Evolutionary conservation across 495 filamentous ascomycete species (phyloP), one percentile per base, ranked within the genome.

Genomic region (Penicillium crystallinum): DNA sequence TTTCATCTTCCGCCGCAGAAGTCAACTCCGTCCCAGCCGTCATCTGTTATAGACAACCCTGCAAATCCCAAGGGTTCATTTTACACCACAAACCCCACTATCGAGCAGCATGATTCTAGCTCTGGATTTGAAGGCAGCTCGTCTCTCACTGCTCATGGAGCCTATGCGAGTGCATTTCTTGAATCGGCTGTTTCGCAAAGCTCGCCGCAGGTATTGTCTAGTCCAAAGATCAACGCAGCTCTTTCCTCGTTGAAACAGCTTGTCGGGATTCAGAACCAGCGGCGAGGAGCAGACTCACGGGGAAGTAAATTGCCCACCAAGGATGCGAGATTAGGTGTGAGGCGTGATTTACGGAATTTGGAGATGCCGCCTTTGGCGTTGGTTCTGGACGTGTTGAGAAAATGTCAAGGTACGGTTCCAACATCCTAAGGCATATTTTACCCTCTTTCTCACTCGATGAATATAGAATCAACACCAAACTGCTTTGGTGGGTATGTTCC

Each of bases 161-260:
- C 71, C 2, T 84, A 84, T 62, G 84, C 84, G 4, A 81, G 77
- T 48, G 71, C 81, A 54, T 81, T 85, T 50, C 72, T 85, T 22
- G 76, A 85, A 53, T 74, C 77, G 22, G 80, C 80, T 14, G 81
- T 88, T 17, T 74, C 77, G 19, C 71, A 74, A 41, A 74, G 77
- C 29, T 65, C 78, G 1, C 64, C 78, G 2, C 72, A 72, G 41
- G 62, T 73, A 10, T 21, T 57, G 29, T 68, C 73, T 10, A 77
- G 71, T 34, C 76, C 71, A 1, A 78, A 79, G 56, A 80, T 85
- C 52, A 70, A 71, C 17, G 73, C 77, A 9, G 83, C 82, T 1
- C 66, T 86, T 14, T 72, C 75, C 6, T 77, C 79, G 2, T 68
- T 86, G 17, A 78, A 78, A 45, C 77, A 82, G 49, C 79, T 84